Conservation (phyloP, 495 filamentous ascomycete genomes). For the Usnea hakonensis region DNA sequence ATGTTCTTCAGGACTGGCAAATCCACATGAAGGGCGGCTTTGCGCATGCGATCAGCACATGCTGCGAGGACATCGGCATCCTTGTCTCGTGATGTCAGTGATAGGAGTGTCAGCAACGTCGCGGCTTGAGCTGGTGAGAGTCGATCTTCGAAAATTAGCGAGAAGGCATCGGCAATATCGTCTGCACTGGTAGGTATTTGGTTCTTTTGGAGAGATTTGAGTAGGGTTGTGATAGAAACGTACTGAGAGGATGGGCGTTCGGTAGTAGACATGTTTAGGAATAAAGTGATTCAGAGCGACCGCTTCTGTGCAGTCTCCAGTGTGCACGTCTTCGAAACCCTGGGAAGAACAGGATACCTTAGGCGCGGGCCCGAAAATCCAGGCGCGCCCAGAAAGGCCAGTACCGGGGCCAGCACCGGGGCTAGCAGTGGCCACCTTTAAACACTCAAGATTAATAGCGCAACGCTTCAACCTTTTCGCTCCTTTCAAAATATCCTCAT, state of each 20-base stretch:
- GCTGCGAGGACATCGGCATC: conserved; percentile 71
- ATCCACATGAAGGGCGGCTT: conserved; percentile 61
- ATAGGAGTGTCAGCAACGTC: conserved; percentile 76
- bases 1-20: conserved; percentile 48
- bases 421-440: too few relatives aligned
- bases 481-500: too few relatives aligned
- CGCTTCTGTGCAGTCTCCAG: too few relatives aligned
- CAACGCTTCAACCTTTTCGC: too few relatives aligned
- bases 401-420: too few relatives aligned
- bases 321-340: background rate
- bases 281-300: background rate
- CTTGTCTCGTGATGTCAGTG: conserved; percentile 75
- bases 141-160: conserved; percentile 79
- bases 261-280: background rate
- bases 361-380: too few relatives aligned
- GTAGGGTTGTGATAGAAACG: conserved; percentile 73
- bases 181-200: conserved; percentile 52
- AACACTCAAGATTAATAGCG: too few relatives aligned
- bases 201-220: conserved; percentile 69
- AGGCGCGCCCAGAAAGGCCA: too few relatives aligned
- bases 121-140: conserved; percentile 76
- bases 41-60: conserved; percentile 61
- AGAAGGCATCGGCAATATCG: conserved; percentile 80
- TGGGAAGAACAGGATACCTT: too few relatives aligned
- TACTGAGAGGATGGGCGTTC: conserved; percentile 1